Percentiles rank a stretch among this genome's conserved stretches.
phyloP scores from a whole-genome alignment of 345 rosid genomes.

The rapeseed (Brassica napus) region Da-Ae NC_063438.1:944501-945000 shows the following conservation, averaged over 20 bases:
- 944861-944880: conserved; percentile 47
- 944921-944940: not conserved
- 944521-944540: not conserved
- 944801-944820: not conserved
- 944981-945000: conserved; percentile 40
- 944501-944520: not conserved
- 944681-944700: conserved; percentile 17
- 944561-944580: not conserved
- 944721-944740: not conserved
- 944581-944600: not conserved
- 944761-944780: not conserved
- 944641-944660: not conserved
- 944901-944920: not conserved
- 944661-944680: not conserved
- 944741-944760: not conserved
- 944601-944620: not conserved
- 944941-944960: not conserved
- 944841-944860: conserved; percentile 49
- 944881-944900: conserved; percentile 3
- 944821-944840: conserved; percentile 33
- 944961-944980: conserved; percentile 6
- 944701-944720: not conserved
- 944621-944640: not conserved
- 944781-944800: not conserved
- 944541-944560: not conserved